Conservation (phyloP, 352 stramenopile genomes). For the Phytophthora cryptogea region DNA sequence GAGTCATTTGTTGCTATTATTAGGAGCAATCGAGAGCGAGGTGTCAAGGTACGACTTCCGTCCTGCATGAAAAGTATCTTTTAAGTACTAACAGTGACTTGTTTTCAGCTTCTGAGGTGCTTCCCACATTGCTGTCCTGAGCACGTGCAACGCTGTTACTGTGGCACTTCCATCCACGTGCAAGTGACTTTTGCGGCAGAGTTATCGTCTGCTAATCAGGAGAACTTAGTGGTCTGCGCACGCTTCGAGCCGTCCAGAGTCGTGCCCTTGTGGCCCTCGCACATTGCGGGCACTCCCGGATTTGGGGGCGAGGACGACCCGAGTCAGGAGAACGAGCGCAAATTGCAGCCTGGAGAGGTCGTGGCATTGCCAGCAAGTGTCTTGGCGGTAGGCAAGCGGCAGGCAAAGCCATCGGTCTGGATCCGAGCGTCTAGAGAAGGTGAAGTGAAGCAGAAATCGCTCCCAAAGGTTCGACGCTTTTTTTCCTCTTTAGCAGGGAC, state of each 20-base stretch:
- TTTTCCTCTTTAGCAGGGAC: too few relatives aligned
- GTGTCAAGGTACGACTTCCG: conserved; percentile 18
- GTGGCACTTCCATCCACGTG: conserved; percentile 37
- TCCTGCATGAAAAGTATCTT: too few relatives aligned
- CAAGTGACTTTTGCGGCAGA: conserved; percentile 25
- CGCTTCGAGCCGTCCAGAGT: conserved; percentile 37
- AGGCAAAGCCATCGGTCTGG: conserved; percentile 29
- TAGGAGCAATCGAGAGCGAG: conserved; percentile 28
- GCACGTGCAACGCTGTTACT: conserved; percentile 41
- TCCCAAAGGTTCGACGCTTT: conserved; percentile 18
- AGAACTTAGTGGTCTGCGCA: conserved; percentile 38
- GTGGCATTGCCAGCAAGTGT: conserved; percentile 19
- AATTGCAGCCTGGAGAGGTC: conserved; percentile 12
- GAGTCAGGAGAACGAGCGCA: conserved; percentile 3
- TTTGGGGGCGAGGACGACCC: neutral
- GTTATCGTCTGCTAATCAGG: neutral
- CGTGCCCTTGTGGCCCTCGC: conserved; percentile 7
- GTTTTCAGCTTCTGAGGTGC: conserved; percentile 29
- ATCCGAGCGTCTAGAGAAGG: conserved; percentile 37
- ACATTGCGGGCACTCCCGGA: neutral
- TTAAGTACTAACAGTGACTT: too few relatives aligned
- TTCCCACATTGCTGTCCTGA: conserved; percentile 48
- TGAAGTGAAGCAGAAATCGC: conserved; percentile 25
- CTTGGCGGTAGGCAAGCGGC: neutral
- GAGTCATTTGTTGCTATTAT: too few relatives aligned